These are phyloP conservation scores for Starmerella gropengiesseri DNA, from an alignment of 805 yeast species.

Conservation along the genomic window DNA sequence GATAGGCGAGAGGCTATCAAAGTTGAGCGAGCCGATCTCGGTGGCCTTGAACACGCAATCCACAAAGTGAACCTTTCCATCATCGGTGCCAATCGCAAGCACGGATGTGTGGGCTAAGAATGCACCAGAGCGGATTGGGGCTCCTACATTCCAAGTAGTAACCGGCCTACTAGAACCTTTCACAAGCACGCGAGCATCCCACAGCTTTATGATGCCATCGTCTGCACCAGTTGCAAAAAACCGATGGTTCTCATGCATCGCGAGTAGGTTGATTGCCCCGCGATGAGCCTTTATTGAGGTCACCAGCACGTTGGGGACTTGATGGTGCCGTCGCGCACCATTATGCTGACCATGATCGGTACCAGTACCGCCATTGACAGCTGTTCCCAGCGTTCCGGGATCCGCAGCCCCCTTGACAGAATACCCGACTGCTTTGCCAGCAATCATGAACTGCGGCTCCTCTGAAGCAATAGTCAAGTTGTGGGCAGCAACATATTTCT, in stretches of 20 bases:
- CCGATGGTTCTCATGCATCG: slow-evolving; percentile 48
- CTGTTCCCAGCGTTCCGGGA: slow-evolving; percentile 1
- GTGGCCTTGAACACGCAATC: slow-evolving; percentile 19
- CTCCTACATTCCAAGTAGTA: slow-evolving; percentile 29
- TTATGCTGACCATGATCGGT: neutral
- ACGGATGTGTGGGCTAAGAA: slow-evolving; percentile 48
- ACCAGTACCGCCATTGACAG: slow-evolving; percentile 4
- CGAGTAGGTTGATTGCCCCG: slow-evolving; percentile 47
- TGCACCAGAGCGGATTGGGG: slow-evolving; percentile 39
- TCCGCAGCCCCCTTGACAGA: neutral
- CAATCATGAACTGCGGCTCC: slow-evolving; percentile 2
- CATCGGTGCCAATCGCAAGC: slow-evolving; percentile 44
- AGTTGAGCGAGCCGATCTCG: slow-evolving; percentile 9
- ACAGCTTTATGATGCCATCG: slow-evolving; percentile 57
- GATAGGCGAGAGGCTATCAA: slow-evolving; percentile 3
- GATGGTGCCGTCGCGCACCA: neutral
- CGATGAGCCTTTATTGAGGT: slow-evolving; percentile 54
- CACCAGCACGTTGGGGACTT: slow-evolving; percentile 32
- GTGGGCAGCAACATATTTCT: slow-evolving; percentile 27
- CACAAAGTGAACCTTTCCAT: slow-evolving; percentile 36
- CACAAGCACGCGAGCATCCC: slow-evolving; percentile 64
- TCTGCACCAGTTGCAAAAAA: slow-evolving; percentile 72
- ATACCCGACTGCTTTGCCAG: neutral
- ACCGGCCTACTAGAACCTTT: slow-evolving; percentile 37
- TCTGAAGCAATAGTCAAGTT: neutral